Conservation (phyloP, 2,329 filamentous ascomycete genomes). For the Calonectria ilicicola region DNA sequence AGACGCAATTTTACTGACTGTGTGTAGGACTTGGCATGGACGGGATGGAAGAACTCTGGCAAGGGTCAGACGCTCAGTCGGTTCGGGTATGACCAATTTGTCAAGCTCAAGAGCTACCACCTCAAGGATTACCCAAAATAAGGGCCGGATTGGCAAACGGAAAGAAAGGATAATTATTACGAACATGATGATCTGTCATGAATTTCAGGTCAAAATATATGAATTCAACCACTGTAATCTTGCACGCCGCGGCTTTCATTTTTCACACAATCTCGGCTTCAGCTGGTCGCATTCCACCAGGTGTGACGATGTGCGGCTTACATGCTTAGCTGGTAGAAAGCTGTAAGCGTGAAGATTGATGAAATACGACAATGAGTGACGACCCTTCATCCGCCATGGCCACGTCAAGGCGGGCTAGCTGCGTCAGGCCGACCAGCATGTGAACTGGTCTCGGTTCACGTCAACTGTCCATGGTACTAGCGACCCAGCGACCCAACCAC, state of each 20-base stretch:
- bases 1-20: conserved; percentile 25
- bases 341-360: not conserved
- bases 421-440: not conserved
- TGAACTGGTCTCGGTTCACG: not conserved
- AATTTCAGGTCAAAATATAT: conserved; percentile 23
- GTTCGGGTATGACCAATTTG: conserved; percentile 95
- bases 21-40: conserved; percentile 88
- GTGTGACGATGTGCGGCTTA: not conserved
- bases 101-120: conserved; percentile 96
- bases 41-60: conserved; percentile 97
- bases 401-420: not conserved
- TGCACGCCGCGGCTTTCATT: not conserved
- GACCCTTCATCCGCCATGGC: not conserved
- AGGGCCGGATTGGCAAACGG: conserved; percentile 1
- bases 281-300: conserved; percentile 9
- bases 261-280: not conserved
- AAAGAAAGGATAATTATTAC: conserved; percentile 3
- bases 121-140: conserved; percentile 83
- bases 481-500: no score
- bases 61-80: conserved; percentile 89
- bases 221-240: conserved; percentile 21
- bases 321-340: not conserved
- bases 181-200: conserved; percentile 11
- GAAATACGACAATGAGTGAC: not conserved
- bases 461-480: not conserved